Evolutionary conservation across 2,329 filamentous ascomycete genomes (phyloP).

Genomic region (Colletotrichum euphorbiae): DNA sequence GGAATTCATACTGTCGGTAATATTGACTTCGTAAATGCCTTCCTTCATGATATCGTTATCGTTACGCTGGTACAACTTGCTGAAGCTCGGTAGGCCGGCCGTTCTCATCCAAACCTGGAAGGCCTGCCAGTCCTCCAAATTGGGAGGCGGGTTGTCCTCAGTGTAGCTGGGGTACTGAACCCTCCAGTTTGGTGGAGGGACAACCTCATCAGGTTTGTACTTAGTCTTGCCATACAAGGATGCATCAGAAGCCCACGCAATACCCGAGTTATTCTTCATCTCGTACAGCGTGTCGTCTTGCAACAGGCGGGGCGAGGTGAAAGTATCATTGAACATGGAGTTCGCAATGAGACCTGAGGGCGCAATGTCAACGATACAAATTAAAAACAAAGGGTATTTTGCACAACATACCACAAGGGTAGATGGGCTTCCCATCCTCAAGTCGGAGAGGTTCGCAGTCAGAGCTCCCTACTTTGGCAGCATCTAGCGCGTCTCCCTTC

Average conservation of each 20-base stretch:
- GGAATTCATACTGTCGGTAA: constrained; percentile 78
- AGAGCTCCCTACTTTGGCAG: constrained; percentile 71
- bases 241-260: constrained; percentile 88
- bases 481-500: constrained; percentile 73
- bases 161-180: constrained; percentile 74
- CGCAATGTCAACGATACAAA: not conserved
- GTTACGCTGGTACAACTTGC: constrained; percentile 90
- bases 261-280: constrained; percentile 80
- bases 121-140: constrained; percentile 80
- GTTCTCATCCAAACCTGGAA: constrained; percentile 99
- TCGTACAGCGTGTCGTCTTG: constrained; percentile 66
- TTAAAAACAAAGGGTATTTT: not conserved
- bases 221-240: constrained; percentile 79
- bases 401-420: constrained; percentile 74
- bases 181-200: constrained; percentile 89
- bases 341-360: constrained; percentile 83
- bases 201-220: constrained; percentile 73
- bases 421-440: constrained; percentile 77
- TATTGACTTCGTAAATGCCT: constrained; percentile 81
- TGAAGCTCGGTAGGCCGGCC: constrained; percentile 92
- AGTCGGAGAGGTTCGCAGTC: constrained; percentile 80
- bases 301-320: constrained; percentile 72
- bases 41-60: constrained; percentile 73
- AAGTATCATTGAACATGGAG: constrained; percentile 96
- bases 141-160: constrained; percentile 71